Evolutionary conservation across 371 early-diverging fungal species (phyloP), one percentile per base, ranked within the genome.

Genomic region (Mucor saturninus): DNA sequence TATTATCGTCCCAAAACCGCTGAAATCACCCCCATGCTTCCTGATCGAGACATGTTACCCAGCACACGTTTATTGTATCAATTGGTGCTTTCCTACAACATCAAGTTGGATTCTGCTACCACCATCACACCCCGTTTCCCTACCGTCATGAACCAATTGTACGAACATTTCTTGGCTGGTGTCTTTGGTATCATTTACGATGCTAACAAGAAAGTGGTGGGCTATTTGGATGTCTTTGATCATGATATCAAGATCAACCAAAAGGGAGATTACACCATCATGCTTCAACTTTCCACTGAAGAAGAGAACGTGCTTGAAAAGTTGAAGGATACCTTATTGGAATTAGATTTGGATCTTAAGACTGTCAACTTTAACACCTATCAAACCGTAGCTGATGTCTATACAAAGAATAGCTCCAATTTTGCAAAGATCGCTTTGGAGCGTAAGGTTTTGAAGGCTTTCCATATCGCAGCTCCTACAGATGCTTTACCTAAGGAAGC

Each of bases 231-330:
- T 74, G 86, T 92, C 15, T 94, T 93, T 72, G 73, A 91, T 30
- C 89, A 89, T 57, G 64, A 69, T 2, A 69, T 91, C 55, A 89
- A 89, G 59, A 67, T 95, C n/a, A 73, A 79, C 31, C 75, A 65
- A 62, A 90, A 93, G 77, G 97, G 97, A 13, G 95, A 92, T 38
- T 96, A 96, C 70, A 85, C 84, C 5, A 76, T 94, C 46, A 88
- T 86, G 50, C 89, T 88, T 50, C 95, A 93, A 71, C 64, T 97
- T 21, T 83, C 89, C 21, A 89, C 91, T 11, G 83, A 87, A 57
- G 76, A 79, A 13, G 78, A 91, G 39, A 83, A 81, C 53, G 74
- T 85, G 2, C 79, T 97, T 38, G 93, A 93, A 26, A 88, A 89
- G 53, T 76, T 94, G 21, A 87, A 87, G 62, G 74, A 73, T 49